Evolutionary conservation across 495 filamentous ascomycete genomes (phyloP), one percentile per base, ranked within the genome.

Genomic region (Penicillium pulvis): DNA sequence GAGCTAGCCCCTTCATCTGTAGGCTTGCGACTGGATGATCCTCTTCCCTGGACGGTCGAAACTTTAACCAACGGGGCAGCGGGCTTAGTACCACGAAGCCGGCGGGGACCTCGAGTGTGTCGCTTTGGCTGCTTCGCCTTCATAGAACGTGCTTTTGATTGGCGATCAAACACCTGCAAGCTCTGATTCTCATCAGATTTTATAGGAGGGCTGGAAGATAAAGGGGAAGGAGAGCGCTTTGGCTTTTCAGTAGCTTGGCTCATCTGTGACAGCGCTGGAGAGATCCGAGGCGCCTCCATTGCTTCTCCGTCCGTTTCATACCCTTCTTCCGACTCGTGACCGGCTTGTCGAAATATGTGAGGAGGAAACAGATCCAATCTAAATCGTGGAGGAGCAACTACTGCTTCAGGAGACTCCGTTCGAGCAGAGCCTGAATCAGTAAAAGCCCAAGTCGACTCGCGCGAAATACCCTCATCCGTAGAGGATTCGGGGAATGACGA

Each of bases 221-320:
- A 50, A n/a, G 69, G 68, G 0, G 69, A 50, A n/a, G 69, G 68
- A 0, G 69, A 65, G 9, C 53, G 59, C 12, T 43, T 64, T 12
- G 73, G 71, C 30, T 65, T 65, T 24, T 73, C 73, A 5, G 71
- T 75, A 12, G 51, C 35, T 26, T 74, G 63, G 42, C 73, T 76
- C 11, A 69, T 57, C 47, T 74, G 73, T 9, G 74, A 77, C n/a
- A 69, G 55, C 0, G 68, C 57, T 1, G 75, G 71, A 28, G 76
- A 77, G 1, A 64, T 65, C 8, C 51, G 58, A 46, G 53, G n/a
- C 12, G 57, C 56, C 26, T 46, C 59, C 17, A 62, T 65, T 0
- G 49, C 30, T 58, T 82, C 79, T 41, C 67, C 60, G 26, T 83
- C 78, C 10, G 69, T 75, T n/a, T 79, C 74, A 53, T 82, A 78